Percentiles rank a stretch among this genome's conserved stretches.
phyloP scores from a whole-genome alignment of 495 filamentous ascomycete species.

The Penicillium subrubescens region DNA sequence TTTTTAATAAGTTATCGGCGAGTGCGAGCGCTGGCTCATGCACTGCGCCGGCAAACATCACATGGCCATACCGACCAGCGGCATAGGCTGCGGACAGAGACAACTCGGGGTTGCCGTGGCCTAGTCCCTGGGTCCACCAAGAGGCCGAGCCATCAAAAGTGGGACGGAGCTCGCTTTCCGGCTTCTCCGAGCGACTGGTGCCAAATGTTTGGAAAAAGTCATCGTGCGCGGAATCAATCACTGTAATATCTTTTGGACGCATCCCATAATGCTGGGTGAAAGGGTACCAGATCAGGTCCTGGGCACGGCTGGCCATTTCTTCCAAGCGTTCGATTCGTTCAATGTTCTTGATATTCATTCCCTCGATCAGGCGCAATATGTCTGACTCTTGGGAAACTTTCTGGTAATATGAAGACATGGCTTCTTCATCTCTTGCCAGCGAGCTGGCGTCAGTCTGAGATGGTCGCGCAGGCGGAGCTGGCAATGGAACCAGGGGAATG shows the following conservation, averaged over 20 bases:
- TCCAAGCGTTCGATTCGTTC: slow-evolving; percentile 56
- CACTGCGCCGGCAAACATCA: slow-evolving; percentile 76
- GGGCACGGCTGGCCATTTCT: slow-evolving; percentile 58
- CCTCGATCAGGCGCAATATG: slow-evolving; percentile 41
- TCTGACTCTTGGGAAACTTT: slow-evolving; percentile 37
- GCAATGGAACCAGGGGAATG: slow-evolving; percentile 56
- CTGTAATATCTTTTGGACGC: slow-evolving; percentile 57
- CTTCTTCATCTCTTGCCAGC: slow-evolving; percentile 48
- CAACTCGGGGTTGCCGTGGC: slow-evolving; percentile 69
- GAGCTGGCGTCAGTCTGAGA: slow-evolving; percentile 29
- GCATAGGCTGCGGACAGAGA: slow-evolving; percentile 74
- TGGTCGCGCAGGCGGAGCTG: slow-evolving; percentile 51
- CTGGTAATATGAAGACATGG: slow-evolving; percentile 62
- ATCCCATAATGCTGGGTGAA: slow-evolving; percentile 77
- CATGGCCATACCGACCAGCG: slow-evolving; percentile 80
- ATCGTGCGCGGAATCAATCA: slow-evolving; percentile 74
- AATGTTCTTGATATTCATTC: slow-evolving; percentile 51
- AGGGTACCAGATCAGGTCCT: slow-evolving; percentile 72
- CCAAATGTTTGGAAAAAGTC: slow-evolving; percentile 69
- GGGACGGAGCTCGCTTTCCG: slow-evolving; percentile 45
- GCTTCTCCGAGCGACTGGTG: slow-evolving; percentile 11
- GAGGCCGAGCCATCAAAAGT: slow-evolving; percentile 79
- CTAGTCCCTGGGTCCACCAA: slow-evolving; percentile 86
- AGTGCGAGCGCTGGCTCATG: slow-evolving; percentile 71
- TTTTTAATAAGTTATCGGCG: slow-evolving; percentile 59